Conservation (phyloP, 2,329 filamentous ascomycete genomes). For the Moelleriella libera region DNA sequence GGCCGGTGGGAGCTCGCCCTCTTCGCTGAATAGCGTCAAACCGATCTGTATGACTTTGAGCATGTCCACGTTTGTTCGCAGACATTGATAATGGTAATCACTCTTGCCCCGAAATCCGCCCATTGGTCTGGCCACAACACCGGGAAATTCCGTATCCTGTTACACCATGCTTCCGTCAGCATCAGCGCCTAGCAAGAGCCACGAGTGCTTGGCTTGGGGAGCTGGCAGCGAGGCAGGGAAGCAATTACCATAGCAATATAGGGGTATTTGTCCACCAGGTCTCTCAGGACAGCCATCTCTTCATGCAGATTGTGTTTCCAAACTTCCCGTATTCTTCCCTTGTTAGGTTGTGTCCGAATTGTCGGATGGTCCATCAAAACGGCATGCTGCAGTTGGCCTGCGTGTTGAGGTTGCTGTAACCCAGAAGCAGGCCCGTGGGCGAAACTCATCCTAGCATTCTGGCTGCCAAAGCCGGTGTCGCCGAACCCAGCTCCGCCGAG, state of each 20-base stretch:
- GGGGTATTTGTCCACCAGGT: constrained; percentile 77
- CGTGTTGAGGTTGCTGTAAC: constrained; percentile 45
- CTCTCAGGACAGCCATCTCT: constrained; percentile 75
- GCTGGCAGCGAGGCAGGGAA: not conserved
- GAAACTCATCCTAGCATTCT: constrained; percentile 80
- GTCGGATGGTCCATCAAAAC: constrained; percentile 27
- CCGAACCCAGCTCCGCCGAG: constrained; percentile 44
- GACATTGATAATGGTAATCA: constrained; percentile 96
- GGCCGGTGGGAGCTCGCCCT: constrained; percentile 73
- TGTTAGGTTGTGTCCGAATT: constrained; percentile 42
- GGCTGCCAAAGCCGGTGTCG: constrained; percentile 65
- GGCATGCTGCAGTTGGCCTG: constrained; percentile 24
- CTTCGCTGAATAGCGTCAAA: constrained; percentile 80
- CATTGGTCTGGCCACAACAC: constrained; percentile 89
- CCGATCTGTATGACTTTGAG: constrained; percentile 96
- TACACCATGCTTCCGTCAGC: constrained; percentile 1
- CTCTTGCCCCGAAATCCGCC: constrained; percentile 89
- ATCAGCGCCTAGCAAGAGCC: not conserved
- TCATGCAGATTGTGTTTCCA: constrained; percentile 87
- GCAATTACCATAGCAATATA: constrained; percentile 89
- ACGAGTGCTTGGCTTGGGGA: not conserved
- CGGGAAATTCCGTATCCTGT: constrained; percentile 97
- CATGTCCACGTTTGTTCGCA: constrained; percentile 93
- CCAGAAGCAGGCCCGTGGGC: constrained; percentile 47
- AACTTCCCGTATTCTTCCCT: constrained; percentile 83